Percentiles rank a stretch among this genome's conserved stretches.
Conservation (phyloP, 495 filamentous ascomycete species). For the Hypoxylon fragiforme region DNA sequence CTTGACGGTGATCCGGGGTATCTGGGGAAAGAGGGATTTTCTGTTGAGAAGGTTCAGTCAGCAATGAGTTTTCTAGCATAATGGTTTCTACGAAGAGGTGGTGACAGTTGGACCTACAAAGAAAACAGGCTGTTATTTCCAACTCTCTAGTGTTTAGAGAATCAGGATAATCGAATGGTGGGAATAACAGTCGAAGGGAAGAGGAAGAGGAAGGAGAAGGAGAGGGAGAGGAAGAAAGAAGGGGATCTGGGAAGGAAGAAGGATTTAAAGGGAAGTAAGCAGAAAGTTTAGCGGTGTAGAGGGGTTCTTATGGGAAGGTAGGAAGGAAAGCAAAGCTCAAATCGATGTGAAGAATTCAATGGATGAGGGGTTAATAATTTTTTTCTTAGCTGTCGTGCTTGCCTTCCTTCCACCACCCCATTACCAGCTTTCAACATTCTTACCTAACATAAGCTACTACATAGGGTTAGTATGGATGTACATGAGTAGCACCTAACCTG, state of each 20-base stretch:
- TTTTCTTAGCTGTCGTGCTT: conserved; percentile 24
- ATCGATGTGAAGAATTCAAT: conserved; percentile 8
- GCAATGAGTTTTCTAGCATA: neutral
- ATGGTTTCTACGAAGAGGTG: neutral
- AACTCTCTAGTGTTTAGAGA: conserved; percentile 25
- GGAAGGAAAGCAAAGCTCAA: too few relatives aligned
- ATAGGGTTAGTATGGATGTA: too few relatives aligned
- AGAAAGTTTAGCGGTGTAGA: conserved; percentile 26
- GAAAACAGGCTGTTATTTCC: conserved; percentile 33
- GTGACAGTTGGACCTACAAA: conserved; percentile 23
- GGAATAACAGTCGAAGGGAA: conserved; percentile 25
- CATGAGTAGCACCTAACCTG: too few relatives aligned
- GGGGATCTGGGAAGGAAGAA: conserved; percentile 11
- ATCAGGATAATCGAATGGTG: conserved; percentile 18
- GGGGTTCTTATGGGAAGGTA: conserved; percentile 32
- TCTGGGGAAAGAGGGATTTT: conserved; percentile 28
- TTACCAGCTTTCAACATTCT: too few relatives aligned
- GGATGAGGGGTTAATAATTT: conserved; percentile 38
- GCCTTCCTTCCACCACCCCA: too few relatives aligned
- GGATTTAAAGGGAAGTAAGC: conserved; percentile 10
- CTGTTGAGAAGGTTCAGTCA: conserved; percentile 10
- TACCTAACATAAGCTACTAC: conserved; percentile 23
- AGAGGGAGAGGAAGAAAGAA: conserved; percentile 1
- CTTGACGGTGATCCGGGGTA: conserved; percentile 49
- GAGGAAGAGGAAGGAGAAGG: conserved; percentile 6